These are phyloP conservation scores for Chlorella sorokiniana DNA, from an alignment of 139 green algal genomes.

Conservation along the genomic window DNA sequence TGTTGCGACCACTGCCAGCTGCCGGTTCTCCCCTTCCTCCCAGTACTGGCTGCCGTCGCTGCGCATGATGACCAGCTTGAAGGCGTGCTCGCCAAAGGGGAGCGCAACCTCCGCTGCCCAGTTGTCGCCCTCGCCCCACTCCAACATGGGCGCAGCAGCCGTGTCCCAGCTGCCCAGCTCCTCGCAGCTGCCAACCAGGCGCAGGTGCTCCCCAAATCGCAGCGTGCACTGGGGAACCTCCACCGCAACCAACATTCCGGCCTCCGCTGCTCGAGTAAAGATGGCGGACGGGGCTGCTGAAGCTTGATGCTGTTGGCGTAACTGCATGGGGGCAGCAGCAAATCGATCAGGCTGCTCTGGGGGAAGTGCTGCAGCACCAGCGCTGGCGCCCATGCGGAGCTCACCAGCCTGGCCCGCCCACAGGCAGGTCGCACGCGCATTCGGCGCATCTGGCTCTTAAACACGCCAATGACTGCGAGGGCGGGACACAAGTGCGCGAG, in stretches of 20 bases:
- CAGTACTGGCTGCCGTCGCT: slow-evolving; percentile 34
- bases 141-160: slow-evolving; percentile 22
- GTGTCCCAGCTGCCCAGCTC: slow-evolving; percentile 50
- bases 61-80: slow-evolving; percentile 45
- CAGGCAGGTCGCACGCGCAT: too few species aligned
- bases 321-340: too few species aligned
- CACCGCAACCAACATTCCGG: background rate
- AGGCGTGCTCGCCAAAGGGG: slow-evolving; percentile 37
- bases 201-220: slow-evolving; percentile 30
- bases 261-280: too few species aligned
- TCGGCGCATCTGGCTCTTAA: too few species aligned
- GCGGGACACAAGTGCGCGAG: too few species aligned
- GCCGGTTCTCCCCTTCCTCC: slow-evolving; percentile 70
- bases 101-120: slow-evolving; percentile 52
- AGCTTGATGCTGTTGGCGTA: too few species aligned
- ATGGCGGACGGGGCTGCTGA: too few species aligned
- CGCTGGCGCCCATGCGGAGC: too few species aligned
- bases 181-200: slow-evolving; percentile 39
- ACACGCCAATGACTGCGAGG: too few species aligned
- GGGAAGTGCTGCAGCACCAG: too few species aligned
- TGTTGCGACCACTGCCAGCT: slow-evolving; percentile 52
- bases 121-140: slow-evolving; percentile 54
- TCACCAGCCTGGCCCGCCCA: too few species aligned
- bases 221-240: slow-evolving; percentile 4
- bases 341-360: too few species aligned